Conservation (phyloP, 805 yeast genomes). For the Kodamaea sagamina region DNA sequence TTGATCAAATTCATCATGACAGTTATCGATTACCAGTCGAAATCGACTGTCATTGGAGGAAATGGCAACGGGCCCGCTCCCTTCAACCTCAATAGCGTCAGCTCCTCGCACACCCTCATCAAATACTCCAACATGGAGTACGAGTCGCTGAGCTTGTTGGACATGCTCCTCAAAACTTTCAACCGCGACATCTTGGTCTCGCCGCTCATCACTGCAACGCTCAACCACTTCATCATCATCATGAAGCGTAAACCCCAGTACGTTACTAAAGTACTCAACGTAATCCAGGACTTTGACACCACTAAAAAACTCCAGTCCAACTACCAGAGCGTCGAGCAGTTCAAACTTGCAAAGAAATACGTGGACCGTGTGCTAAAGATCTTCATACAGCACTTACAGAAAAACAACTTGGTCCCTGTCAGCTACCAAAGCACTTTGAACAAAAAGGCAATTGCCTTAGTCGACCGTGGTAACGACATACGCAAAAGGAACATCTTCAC, state of each 20-base stretch:
- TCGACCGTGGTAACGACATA: slow-evolving; percentile 42
- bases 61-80: slow-evolving; percentile 22
- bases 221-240: slow-evolving; percentile 63
- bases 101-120: slow-evolving; percentile 65
- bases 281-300: slow-evolving; percentile 62
- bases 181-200: slow-evolving; percentile 54
- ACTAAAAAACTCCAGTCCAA: slow-evolving; percentile 56
- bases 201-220: slow-evolving; percentile 63
- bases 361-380: slow-evolving; percentile 59
- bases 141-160: slow-evolving; percentile 69
- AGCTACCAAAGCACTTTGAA: slow-evolving; percentile 29
- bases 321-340: slow-evolving; percentile 44
- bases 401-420: slow-evolving; percentile 38
- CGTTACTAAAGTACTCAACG: slow-evolving; percentile 55
- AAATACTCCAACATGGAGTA: slow-evolving; percentile 57
- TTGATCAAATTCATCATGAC: slow-evolving; percentile 65
- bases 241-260: slow-evolving; percentile 67
- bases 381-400: slow-evolving; percentile 40
- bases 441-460: slow-evolving; percentile 32
- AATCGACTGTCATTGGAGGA: slow-evolving; percentile 32
- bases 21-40: slow-evolving; percentile 47
- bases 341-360: slow-evolving; percentile 60
- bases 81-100: slow-evolving; percentile 53
- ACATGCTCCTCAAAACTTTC: slow-evolving; percentile 58
- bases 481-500: slow-evolving; percentile 40